Evolutionary conservation across 345 rosid genomes (phyloP), one percentile per base, ranked within the genome.

Genomic region (Mallotus nudiflorus): DNA sequence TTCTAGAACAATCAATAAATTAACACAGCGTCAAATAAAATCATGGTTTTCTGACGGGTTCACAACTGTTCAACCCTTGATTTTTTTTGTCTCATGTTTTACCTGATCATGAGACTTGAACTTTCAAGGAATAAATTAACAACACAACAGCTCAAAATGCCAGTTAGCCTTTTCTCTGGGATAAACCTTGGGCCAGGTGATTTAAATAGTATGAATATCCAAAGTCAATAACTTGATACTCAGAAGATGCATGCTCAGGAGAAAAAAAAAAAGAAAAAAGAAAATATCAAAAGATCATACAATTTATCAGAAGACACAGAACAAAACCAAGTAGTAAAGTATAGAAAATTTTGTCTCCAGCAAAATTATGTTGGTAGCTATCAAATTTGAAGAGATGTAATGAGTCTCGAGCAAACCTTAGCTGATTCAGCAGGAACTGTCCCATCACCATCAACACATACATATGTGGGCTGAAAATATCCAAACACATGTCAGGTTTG

Each of bases 341-440:
- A 24, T 39, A 10, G 25, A 33, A 48, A 58, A 45, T n/a, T 69
- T 14, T 51, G 20, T 42, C 50, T n/a, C 8, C 9, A 29, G 20
- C 15, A 12, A 35, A 39, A 27, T 50, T 24, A 29, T 50, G 37
- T 64, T 39, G 6, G 45, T 13, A 53, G 37, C 68, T 29, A 51
- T 56, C 61, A 59, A 13, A 57, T 57, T 53, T 51, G 27, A 25
- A 44, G 45, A 39, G 46, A 28, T 3, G 8, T 13, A 20, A 63
- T 11, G 14, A 16, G 54, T 49, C 40, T 60, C 20, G 46, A 68
- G 66, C 86, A 74, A 76, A 93, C 98, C 96, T 82, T 88, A 46
- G 97, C 87, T 62, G 98, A 91, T 79, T 94, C 93, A 13, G 82
- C 73, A 6, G 98, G 97, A 77, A 94, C 98, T 71, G 98, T 94